Base-by-base conservation (phyloP, 1,284 basidiomycete genomes). In the Irpex rosettiformis region DNA sequence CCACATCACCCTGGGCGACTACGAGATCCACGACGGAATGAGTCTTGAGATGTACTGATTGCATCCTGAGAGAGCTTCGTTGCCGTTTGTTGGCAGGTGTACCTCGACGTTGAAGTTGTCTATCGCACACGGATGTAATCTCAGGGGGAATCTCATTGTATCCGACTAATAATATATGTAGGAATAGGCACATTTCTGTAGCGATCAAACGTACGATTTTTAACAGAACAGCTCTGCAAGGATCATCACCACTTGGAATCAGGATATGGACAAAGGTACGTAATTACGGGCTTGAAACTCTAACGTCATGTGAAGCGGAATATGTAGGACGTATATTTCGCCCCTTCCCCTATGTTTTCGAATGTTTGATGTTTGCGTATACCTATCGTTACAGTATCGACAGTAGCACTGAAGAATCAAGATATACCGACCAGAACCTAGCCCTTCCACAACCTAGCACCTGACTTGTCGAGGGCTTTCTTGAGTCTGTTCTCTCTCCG, bases 1-100 rank as follows among this genome's bases (percentile, higher is more conserved):
- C 70, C 93, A 98, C 71, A 96, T 99, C 68, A 93, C 93, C 4
- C 82, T 99, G 13, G 74, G 82, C 45, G 97, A 99, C 75, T 99
- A 98, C 69, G 95, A 98, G 77, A 96, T 96, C 61, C 76, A 94
- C 70, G 93, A 96, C 70, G 94, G 94, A 33, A 94, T 94, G 92
- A 94, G 91, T 73, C 77, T 96, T 70, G 93, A 95, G 78, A 89
- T 96, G 92, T 94, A 95, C 73, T 95, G 68, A 57, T 24, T 51
- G 45, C 45, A 21, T 42, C 29, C 42, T 33, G 18, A 30, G 13
- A 16, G 47, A 27, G 13, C 24, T 10, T n/a, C 27, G 13, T 18
- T 28, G 47, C 21, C 13, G 16, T 16, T 18, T 18, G 37, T 18
- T 40, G 37, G n/a, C n/a, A n/a, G n/a, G n/a, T 18, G 37, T 18